Conservation (phyloP, 2,329 filamentous ascomycete species). For the Kalmusia sp. region DNA sequence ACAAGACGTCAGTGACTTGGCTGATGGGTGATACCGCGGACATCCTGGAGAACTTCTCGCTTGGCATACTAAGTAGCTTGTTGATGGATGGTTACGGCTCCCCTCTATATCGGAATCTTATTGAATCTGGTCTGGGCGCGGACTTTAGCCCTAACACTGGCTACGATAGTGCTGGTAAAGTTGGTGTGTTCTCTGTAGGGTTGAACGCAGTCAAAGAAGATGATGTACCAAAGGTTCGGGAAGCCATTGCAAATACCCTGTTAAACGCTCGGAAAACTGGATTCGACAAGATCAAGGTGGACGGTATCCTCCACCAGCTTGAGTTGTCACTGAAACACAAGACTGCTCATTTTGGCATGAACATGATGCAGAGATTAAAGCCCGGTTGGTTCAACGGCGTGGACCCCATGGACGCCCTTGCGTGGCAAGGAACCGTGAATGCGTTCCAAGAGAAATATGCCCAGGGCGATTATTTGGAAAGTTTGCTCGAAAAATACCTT, state of each 20-base stretch:
- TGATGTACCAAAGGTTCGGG: conserved; percentile 78
- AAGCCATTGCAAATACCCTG: conserved; percentile 75
- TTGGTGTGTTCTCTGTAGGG: conserved; percentile 87
- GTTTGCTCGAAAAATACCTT: conserved; percentile 86
- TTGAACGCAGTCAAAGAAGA: conserved; percentile 86
- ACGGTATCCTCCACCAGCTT: conserved; percentile 90
- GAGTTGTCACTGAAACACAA: conserved; percentile 96
- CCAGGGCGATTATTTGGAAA: conserved; percentile 81
- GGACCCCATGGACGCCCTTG: conserved; percentile 87
- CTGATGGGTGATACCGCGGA: conserved; percentile 83
- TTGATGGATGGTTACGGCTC: conserved; percentile 95
- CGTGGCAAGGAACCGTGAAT: conserved; percentile 88
- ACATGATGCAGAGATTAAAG: conserved; percentile 85
- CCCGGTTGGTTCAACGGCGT: conserved; percentile 95
- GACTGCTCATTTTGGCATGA: conserved; percentile 93
- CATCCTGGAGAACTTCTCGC: conserved; percentile 85
- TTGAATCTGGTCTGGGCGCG: conserved; percentile 87
- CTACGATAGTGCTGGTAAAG: conserved; percentile 79
- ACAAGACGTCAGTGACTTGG: conserved; percentile 95
- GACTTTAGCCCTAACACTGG: conserved; percentile 96
- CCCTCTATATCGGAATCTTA: conserved; percentile 84
- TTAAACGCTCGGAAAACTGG: conserved; percentile 74
- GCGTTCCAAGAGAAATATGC: conserved; percentile 81
- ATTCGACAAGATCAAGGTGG: conserved; percentile 88
- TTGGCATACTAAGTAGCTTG: conserved; percentile 81